Evolutionary conservation across 805 yeast genomes (phyloP), one percentile per base, ranked within the genome.

Genomic region (Barnettozyma vustinii): DNA sequence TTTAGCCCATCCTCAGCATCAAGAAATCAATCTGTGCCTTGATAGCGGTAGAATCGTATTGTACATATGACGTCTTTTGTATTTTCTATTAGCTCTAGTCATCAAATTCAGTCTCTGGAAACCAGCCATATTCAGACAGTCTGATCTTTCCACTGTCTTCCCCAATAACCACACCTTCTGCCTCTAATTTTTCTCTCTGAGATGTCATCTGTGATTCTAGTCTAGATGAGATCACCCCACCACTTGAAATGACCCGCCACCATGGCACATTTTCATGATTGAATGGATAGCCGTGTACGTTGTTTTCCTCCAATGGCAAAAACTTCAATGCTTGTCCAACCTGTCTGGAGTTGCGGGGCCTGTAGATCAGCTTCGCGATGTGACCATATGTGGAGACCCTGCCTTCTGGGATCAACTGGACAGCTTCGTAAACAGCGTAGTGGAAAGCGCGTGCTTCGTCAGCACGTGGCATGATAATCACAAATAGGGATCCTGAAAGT

Each of bases 221-320:
- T 40, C 86, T 61, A 3, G 76, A 75, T 5, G 89, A 77, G 2
- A 86, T 80, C 18, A 65, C 69, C 0, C 94, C 94, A 16, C 76
- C 65, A n/a, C 85, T 70, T 21, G 76, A 74, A 9, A 87, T 69
- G 1, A 87, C 86, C 33, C 95, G 66, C 92, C 92, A 86, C 95
- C 95, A 87, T 4, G 92, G 92, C 13, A 85, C 75, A 9, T 67
- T 68, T 39, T 40, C 47, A 8, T 15, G 32, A 20, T 36, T 39
- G 27, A 53, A 55, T 16, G 58, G 56, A 5, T 66, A 54, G 25
- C 67, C 61, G 8, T 16, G 18, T 2, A 35, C 43, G 15, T 40
- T 44, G n/a, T 33, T 45, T 10, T 36, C 49, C 1, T 21, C 43
- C 2, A 16, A 5, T 1, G 73, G 71, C 13, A 80, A 68, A 42